These are phyloP conservation scores for Lachancea lanzarotensis DNA, from an alignment of 805 yeast species.

Conservation along the genomic window DNA sequence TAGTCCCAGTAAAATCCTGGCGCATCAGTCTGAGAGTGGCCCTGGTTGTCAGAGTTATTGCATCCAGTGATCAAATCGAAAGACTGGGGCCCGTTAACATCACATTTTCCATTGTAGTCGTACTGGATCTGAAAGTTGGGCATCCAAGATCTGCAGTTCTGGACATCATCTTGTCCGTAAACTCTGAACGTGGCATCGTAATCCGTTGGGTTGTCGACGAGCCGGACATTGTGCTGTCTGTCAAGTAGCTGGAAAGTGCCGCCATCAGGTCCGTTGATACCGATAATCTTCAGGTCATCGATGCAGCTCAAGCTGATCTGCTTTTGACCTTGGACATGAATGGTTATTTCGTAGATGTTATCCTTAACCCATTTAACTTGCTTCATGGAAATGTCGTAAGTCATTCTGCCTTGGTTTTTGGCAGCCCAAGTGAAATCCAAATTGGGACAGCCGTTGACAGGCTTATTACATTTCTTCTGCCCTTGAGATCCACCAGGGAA, in stretches of 20 bases:
- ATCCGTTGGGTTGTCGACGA: conserved; percentile 22
- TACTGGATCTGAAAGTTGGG: conserved; percentile 29
- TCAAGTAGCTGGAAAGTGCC: conserved; percentile 21
- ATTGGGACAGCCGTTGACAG: conserved; percentile 13
- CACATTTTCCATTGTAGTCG: conserved; percentile 27
- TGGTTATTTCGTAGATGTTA: conserved; percentile 13
- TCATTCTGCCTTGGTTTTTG: conserved; percentile 10
- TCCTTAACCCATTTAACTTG: conserved; percentile 13
- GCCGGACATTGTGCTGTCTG: conserved; percentile 16
- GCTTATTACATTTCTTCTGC: not conserved
- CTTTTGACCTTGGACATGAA: conserved; percentile 14
- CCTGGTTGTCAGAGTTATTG: conserved; percentile 21
- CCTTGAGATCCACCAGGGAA: not conserved
- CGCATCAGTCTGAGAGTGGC: conserved; percentile 26
- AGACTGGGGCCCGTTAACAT: conserved; percentile 13
- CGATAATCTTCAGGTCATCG: conserved; percentile 23
- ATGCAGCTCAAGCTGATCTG: conserved; percentile 12
- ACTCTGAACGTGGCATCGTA: conserved; percentile 27
- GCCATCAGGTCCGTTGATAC: conserved; percentile 25
- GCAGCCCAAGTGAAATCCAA: conserved; percentile 14
- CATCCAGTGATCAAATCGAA: conserved; percentile 28
- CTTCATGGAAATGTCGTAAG: conserved; percentile 12
- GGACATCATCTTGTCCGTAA: conserved; percentile 14
- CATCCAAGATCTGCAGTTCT: conserved; percentile 15
- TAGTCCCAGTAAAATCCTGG: conserved; percentile 24